Evolutionary conservation across 2,329 filamentous ascomycete species (phyloP).

Genomic region (Sarocladium brachiariae): DNA sequence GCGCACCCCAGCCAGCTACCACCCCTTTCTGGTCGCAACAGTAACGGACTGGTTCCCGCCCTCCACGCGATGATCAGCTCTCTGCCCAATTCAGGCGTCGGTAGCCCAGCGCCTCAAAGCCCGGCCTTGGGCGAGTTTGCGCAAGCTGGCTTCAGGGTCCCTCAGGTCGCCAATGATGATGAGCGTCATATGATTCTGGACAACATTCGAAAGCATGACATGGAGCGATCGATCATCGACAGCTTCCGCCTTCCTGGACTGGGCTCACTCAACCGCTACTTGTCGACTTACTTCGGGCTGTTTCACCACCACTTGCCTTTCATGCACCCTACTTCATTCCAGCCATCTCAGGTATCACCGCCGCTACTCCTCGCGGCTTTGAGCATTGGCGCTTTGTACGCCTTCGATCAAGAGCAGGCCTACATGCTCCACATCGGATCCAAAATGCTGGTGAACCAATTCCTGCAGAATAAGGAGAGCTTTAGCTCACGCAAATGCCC

Average conservation of each 20-base stretch:
- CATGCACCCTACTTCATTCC: slow-evolving; percentile 86
- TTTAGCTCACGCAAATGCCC: slow-evolving; percentile 97
- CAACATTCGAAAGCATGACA: slow-evolving; percentile 75
- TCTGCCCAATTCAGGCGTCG: slow-evolving; percentile 59
- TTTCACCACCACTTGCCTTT: slow-evolving; percentile 98
- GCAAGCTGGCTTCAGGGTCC: slow-evolving; percentile 61
- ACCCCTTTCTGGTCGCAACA: slow-evolving; percentile 58
- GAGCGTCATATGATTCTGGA: slow-evolving; percentile 80
- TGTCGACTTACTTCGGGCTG: slow-evolving; percentile 92
- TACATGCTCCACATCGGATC: slow-evolving; percentile 97
- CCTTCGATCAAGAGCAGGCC: slow-evolving; percentile 93
- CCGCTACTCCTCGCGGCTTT: slow-evolving; percentile 82
- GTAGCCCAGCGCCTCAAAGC: slow-evolving; percentile 66
- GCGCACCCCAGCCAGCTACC: slow-evolving; percentile 58
- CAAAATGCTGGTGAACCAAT: slow-evolving; percentile 94
- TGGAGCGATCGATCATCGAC: slow-evolving; percentile 74
- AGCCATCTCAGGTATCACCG: slow-evolving; percentile 70
- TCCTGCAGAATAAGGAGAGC: slow-evolving; percentile 95
- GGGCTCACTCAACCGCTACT: slow-evolving; percentile 78
- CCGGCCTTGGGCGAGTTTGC: slow-evolving; percentile 62
- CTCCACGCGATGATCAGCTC: slow-evolving; percentile 69
- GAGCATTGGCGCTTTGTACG: slow-evolving; percentile 92
- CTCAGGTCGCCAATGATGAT: slow-evolving; percentile 77
- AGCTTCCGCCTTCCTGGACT: slow-evolving; percentile 83
- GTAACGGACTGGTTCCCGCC: slow-evolving; percentile 55